Base-by-base conservation (phyloP, 345 rosid species). In the Ceriops zippeliana region DNA sequence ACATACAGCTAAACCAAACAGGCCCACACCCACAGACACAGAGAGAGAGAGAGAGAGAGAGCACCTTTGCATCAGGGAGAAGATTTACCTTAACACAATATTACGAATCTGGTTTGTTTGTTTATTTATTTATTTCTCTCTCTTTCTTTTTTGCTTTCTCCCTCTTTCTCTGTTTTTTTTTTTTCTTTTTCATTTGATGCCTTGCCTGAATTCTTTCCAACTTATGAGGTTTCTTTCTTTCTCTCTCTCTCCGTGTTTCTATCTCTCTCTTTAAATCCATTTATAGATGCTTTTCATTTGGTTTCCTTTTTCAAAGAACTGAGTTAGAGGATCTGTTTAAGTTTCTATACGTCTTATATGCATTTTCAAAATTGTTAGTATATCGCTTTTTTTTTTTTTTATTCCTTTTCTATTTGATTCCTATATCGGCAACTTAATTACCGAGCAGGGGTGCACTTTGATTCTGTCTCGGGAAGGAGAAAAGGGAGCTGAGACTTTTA, bases 341-440 rank as follows among this genome's bases (percentile, higher is more conserved):
- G 34, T 38, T 54, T 30, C 66, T 37, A 17, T 42, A 47, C 16
- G 9, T 38, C 2, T 49, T 60, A 5, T 42, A 21, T 16, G 9
- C 21, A 20, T 24, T 9, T 38, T 38, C 11, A 38, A 38, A 38
- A 0, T 10, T 60, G 27, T 11, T 32, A 16, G 5, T 8, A 6
- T 26, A 58, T 7, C 58, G 34, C 5, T 26, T 8, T 31, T 47
- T 26, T 26, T 52, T 20, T 58, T 57, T 2, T 7, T 4, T 61
- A 28, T 28, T 28, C 30, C 7, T 22, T 20, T 22, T 47, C 27
- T 24, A 46, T 61, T 52, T 58, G 31, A 47, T 28, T 61, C 7
- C 30, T 70, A 27, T 52, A 30, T 70, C 32, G 72, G 70, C 74
- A 70, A 76, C 54, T 77, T 61, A 32, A 62, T 24, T 64, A 51